Evolutionary conservation across 371 early-diverging fungal species (phyloP).

Genomic region (Apophysomyces ossiformis): DNA sequence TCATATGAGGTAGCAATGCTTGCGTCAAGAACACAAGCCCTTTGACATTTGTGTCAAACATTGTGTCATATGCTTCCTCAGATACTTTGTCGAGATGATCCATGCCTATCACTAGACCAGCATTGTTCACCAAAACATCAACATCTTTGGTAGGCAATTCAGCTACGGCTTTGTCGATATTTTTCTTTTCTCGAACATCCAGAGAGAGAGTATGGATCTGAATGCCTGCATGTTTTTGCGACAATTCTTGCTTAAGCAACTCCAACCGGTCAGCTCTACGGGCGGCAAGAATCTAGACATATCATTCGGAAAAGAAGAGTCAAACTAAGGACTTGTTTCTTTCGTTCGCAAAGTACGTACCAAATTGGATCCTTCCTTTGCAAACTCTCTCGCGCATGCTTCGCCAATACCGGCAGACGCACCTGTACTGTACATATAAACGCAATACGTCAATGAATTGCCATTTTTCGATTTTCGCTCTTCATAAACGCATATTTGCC

Average conservation of each 20-base stretch:
- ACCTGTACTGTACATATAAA: conserved; percentile 69
- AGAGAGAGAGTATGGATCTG: conserved; percentile 65
- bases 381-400: conserved; percentile 85
- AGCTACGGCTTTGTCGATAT: conserved; percentile 59
- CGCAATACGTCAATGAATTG: neutral
- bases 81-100: conserved; percentile 73
- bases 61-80: conserved; percentile 72
- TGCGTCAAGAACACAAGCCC: conserved; percentile 80
- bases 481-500: neutral
- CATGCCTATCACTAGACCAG: conserved; percentile 78
- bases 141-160: conserved; percentile 54
- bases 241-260: conserved; percentile 57
- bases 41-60: conserved; percentile 94
- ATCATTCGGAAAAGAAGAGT: neutral
- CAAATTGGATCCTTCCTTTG: conserved; percentile 77
- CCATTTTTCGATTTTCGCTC: neutral
- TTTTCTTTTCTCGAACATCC: conserved; percentile 71
- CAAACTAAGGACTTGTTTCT: no score
- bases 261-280: conserved; percentile 75
- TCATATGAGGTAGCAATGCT: conserved; percentile 85
- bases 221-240: conserved; percentile 45
- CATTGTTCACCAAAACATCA: conserved; percentile 53
- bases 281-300: conserved; percentile 71
- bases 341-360: conserved; percentile 28
- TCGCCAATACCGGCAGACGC: conserved; percentile 91